Evolutionary conservation across 2,329 filamentous ascomycete species (phyloP), one percentile per base, ranked within the genome.

Genomic region (Incumbomyces delicatus): DNA sequence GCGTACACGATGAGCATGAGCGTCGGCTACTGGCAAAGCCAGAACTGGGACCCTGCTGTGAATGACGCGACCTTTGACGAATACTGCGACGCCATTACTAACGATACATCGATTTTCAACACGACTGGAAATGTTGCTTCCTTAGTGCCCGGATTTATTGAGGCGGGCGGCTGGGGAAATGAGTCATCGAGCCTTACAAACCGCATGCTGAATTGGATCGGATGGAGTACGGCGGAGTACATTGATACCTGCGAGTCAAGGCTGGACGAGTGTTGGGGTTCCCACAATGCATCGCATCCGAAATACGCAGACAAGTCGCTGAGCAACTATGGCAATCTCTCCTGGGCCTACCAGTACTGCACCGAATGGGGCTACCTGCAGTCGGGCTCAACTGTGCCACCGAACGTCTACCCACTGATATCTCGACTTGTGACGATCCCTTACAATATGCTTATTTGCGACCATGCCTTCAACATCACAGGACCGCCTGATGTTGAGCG

Each of bases 361-460:
- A 71, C 67, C 0, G 63, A 73, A 73, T 92, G 85, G 85, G 87
- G 86, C 8, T 92, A 78, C 64, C 77, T 89, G 41, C 76, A 82
- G 53, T 87, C 83, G 0, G 86, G 87, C 40, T 81, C 78, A 3
- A 77, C 80, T 20, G 79, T 81, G 0, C 86, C 86, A 0, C 57
- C 67, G 1, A 67, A 76, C 48, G 73, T 80, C 45, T 73, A 82
- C 1, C 81, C 87, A 0, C 63, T 94, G 5, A 70, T 92, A 41
- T 90, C 86, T 1, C 81, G 87, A 12, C 71, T 79, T 2, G 70
- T 87, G 31, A 76, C 81, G 51, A 57, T 87, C 1, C 70, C 80
- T 2, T 87, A 81, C 61, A 62, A 70, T 2, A 77, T 76, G 0
- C 62, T 74, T 2, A 69, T 81, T 55, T 94, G 87, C 67, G 70